Conservation (phyloP, 306 rosid genomes). For the Casuarina equisetifolia region DNA sequence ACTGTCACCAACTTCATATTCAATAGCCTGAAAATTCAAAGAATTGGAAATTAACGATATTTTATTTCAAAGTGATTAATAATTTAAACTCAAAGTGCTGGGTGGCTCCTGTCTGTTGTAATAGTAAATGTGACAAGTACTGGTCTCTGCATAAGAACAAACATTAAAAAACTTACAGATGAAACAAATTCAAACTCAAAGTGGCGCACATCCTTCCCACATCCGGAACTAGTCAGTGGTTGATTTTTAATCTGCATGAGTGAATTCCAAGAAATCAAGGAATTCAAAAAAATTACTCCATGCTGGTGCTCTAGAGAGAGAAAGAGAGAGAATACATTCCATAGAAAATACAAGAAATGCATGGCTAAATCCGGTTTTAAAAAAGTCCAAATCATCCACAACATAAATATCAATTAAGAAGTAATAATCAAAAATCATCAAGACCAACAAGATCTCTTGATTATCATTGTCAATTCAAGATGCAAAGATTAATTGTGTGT, state of each 20-base stretch:
- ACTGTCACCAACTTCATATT: slow-evolving; percentile 72
- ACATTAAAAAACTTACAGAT: slow-evolving; percentile 50
- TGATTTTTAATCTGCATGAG: slow-evolving; percentile 67
- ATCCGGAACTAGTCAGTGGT: slow-evolving; percentile 56
- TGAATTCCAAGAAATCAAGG: slow-evolving; percentile 24
- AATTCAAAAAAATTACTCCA: not conserved
- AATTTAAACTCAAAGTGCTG: not conserved
- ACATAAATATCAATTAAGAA: not conserved
- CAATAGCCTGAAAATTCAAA: slow-evolving; percentile 40
- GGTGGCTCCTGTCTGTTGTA: not conserved
- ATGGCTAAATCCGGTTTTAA: not conserved
- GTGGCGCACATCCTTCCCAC: slow-evolving; percentile 80
- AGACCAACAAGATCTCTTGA: not conserved
- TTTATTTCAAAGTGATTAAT: not conserved
- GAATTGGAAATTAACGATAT: not conserved
- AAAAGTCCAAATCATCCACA: not conserved
- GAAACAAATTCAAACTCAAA: slow-evolving; percentile 77
- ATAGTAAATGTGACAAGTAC: not conserved
- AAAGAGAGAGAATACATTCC: not conserved
- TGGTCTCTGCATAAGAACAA: not conserved
- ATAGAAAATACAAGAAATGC: not conserved
- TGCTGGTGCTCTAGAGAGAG: not conserved
- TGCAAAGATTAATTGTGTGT: not conserved
- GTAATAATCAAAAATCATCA: not conserved
- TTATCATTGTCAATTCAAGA: not conserved